A percentile compares a stretch with the other conserved stretches of the same genome.
These are phyloP conservation scores for Scheffersomyces illinoinensis DNA, from an alignment of 1,139 yeast species.

Conservation along the genomic window DNA sequence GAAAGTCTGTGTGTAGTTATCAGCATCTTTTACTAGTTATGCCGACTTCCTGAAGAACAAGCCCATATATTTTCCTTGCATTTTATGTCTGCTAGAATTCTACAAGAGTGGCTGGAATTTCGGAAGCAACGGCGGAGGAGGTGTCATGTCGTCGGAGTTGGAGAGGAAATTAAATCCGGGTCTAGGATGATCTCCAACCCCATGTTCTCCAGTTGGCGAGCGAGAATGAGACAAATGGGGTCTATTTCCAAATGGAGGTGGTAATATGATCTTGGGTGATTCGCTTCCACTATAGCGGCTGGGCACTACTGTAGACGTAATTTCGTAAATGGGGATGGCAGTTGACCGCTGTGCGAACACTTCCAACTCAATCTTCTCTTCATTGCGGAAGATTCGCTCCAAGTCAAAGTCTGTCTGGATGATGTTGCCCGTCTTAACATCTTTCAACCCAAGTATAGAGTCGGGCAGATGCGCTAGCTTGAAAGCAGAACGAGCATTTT, in stretches of 20 bases:
- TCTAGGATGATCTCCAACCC: not conserved
- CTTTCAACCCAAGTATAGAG: constrained; percentile 13
- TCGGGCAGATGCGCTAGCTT: constrained; percentile 20
- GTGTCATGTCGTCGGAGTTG: constrained; percentile 22
- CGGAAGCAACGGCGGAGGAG: constrained; percentile 31
- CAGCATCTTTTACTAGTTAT: too few species aligned
- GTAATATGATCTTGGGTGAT: constrained; percentile 26
- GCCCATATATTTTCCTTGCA: not conserved
- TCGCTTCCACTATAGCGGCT: constrained; percentile 14
- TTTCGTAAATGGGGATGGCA: constrained; percentile 37
- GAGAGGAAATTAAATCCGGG: constrained; percentile 22
- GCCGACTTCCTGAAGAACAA: not conserved
- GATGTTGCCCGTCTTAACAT: constrained; percentile 19
- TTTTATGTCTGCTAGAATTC: not conserved
- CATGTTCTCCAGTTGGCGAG: not conserved
- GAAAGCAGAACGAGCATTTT: constrained; percentile 71
- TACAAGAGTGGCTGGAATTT: constrained; percentile 40
- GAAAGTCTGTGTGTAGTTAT: not conserved
- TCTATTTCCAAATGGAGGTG: constrained; percentile 30
- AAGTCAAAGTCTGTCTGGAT: constrained; percentile 35
- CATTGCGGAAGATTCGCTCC: constrained; percentile 33
- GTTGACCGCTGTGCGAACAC: constrained; percentile 33
- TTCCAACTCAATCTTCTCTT: constrained; percentile 35
- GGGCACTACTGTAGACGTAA: constrained; percentile 33
- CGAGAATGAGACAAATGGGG: constrained; percentile 9